phyloP scores from a whole-genome alignment of 257 asterid species.

The Coffea canephora region DNA sequence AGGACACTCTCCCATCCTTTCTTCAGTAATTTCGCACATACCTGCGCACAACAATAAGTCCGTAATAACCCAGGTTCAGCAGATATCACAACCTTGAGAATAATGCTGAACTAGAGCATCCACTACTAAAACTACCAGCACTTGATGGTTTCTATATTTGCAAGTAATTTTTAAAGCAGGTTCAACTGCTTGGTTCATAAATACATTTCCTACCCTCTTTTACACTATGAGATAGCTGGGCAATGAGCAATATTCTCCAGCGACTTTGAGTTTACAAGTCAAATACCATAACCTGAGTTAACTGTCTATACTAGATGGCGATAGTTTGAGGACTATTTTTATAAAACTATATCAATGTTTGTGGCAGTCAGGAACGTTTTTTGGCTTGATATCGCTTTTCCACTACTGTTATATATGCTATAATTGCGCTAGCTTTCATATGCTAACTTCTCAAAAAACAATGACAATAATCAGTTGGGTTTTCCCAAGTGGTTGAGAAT shows the following conservation, averaged over 20 bases:
- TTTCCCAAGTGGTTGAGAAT: background rate
- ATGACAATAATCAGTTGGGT: background rate
- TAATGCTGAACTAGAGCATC: background rate
- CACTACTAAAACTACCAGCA: background rate
- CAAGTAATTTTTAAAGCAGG: background rate
- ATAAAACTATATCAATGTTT: background rate
- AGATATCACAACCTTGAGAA: background rate
- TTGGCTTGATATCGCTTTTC: background rate
- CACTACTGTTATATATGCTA: background rate
- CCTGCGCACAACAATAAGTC: slow-evolving; percentile 35
- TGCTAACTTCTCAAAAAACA: background rate
- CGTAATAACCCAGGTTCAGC: background rate
- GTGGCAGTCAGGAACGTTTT: background rate
- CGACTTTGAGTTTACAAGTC: background rate
- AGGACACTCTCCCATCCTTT: slow-evolving; percentile 62
- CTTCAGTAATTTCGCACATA: slow-evolving; percentile 42
- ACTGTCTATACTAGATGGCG: background rate
- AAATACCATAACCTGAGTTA: background rate
- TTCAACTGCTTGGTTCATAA: background rate
- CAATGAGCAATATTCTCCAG: background rate
- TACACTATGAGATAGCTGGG: background rate
- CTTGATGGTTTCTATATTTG: background rate
- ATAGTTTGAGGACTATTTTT: background rate
- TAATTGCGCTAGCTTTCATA: no score
- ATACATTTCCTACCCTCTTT: background rate